Conservation (phyloP, 2,329 filamentous ascomycete genomes). For the Penicillium polonicum region DNA sequence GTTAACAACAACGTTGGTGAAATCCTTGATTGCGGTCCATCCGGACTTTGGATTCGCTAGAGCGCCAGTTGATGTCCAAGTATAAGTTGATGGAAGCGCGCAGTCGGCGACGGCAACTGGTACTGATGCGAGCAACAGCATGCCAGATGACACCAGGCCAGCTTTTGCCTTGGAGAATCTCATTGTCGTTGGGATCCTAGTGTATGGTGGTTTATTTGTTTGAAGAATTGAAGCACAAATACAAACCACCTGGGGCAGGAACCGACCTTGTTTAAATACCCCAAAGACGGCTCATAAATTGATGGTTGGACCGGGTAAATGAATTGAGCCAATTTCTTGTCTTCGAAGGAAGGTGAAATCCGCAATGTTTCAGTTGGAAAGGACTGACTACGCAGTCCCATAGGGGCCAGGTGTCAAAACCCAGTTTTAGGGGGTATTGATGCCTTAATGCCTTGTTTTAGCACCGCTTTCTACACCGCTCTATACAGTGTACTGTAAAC, state of each 20-base stretch:
- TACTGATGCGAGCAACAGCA: not conserved
- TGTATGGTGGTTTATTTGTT: not conserved
- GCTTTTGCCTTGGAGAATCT: not conserved
- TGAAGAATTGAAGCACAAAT: not conserved
- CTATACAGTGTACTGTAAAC: no score
- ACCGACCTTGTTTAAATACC: not conserved
- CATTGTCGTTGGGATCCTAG: not conserved
- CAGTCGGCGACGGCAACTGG: not conserved
- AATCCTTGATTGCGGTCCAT: constrained; percentile 63
- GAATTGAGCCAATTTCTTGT: not conserved
- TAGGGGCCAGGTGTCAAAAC: no score
- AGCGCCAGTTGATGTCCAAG: constrained; percentile 55
- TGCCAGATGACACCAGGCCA: not conserved
- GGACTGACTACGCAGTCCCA: no score
- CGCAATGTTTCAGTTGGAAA: not conserved
- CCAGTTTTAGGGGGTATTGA: no score
- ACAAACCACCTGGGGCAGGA: not conserved
- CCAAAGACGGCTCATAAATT: not conserved
- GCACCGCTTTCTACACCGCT: no score
- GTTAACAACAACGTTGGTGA: constrained; percentile 57
- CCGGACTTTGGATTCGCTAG: constrained; percentile 55
- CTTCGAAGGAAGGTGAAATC: not conserved
- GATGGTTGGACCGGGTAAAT: not conserved
- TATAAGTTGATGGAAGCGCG: constrained; percentile 54
- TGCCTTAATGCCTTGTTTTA: no score